Base-by-base conservation (phyloP, 768 basidiomycete genomes). In the Tylopilus vinaceipallidus region DNA sequence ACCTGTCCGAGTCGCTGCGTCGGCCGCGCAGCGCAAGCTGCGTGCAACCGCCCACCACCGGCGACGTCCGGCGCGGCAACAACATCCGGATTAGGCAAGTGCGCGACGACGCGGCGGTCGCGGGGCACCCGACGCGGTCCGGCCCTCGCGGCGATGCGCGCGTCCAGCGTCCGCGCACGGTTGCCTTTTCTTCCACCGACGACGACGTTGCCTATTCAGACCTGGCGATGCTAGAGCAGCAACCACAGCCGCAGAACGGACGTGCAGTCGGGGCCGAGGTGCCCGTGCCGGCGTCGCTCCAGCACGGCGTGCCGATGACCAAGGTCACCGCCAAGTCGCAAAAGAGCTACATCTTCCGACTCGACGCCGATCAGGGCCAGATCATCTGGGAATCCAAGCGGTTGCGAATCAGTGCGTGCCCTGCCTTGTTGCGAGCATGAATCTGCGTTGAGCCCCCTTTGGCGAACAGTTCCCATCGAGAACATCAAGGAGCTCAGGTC, bases 401-500 rank as follows among this genome's bases (percentile, higher is more conserved):
- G 60, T 70, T 78, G 38, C 78, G 83, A 26, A 80, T 84, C 48
- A 80, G 83, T 85, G 56, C 42, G 82, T 79, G 24, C 9, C 12
- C 14, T n/a, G n/a, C 45, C 47, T 48, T 20, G 48, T 33, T 5
- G 17, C 5, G n/a, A 17, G 4, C 12, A n/a, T 11, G 13, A n/a
- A 20, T 36, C 19, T 10, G 26, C 22, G 14, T 38, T 53, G 27
- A 43, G 26, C 35, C 3, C 12, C 10, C 24, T 24, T 24, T n/a
- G 12, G 20, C 49, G 39, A 49, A 42, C 52, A 95, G 94, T 95
- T 38, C 81, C 86, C 1, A 84, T 97, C 60, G 91, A 91, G 63
- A 78, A 80, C 56, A 89, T 97, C 67, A 88, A 90, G 47, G 94
- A 95, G 63, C 78, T 97, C 26, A 85, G 94, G 14, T 76, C 83